phyloP scores from a whole-genome alignment of 345 rosid genomes.

The Conringia planisiliqua region DNA sequence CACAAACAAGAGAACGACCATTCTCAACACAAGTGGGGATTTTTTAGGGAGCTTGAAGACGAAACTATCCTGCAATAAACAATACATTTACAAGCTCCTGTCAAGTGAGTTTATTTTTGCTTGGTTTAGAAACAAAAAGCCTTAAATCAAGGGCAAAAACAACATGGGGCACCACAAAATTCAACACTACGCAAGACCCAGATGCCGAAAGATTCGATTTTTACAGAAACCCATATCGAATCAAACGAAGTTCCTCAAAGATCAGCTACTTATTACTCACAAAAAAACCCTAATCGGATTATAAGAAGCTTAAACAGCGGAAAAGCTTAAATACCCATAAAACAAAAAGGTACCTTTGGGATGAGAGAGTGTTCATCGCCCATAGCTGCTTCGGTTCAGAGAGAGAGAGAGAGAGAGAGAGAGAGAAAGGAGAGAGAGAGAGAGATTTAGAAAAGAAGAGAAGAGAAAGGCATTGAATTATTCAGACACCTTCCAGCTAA shows the following conservation, averaged over 20 bases:
- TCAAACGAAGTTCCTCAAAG: neutral
- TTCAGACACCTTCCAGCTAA: constrained; percentile 34
- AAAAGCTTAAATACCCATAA: neutral
- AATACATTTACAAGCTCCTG: neutral
- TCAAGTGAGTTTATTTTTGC: neutral
- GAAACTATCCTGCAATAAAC: constrained; percentile 62
- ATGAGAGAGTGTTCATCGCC: constrained; percentile 71
- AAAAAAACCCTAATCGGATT: constrained; percentile 37
- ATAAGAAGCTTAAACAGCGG: constrained; percentile 7
- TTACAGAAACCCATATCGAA: constrained; percentile 6
- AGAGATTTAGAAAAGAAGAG: constrained; percentile 41
- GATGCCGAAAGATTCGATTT: constrained; percentile 10
- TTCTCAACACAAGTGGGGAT: constrained; percentile 75
- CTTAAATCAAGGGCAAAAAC: constrained; percentile 8
- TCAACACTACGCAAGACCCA: constrained; percentile 5
- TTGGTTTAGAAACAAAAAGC: constrained; percentile 17
- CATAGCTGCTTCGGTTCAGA: constrained; percentile 40
- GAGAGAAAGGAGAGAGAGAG: constrained; percentile 12
- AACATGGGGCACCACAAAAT: neutral
- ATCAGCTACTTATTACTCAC: constrained; percentile 2
- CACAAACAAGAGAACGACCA: constrained; percentile 74
- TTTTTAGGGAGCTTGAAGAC: constrained; percentile 73
- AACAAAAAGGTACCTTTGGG: constrained; percentile 54
- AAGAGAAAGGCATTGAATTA: constrained; percentile 50
- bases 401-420: constrained; percentile 19